Evolutionary conservation across 2,329 filamentous ascomycete genomes (phyloP).

Genomic region (Fusarium ambrosium): DNA sequence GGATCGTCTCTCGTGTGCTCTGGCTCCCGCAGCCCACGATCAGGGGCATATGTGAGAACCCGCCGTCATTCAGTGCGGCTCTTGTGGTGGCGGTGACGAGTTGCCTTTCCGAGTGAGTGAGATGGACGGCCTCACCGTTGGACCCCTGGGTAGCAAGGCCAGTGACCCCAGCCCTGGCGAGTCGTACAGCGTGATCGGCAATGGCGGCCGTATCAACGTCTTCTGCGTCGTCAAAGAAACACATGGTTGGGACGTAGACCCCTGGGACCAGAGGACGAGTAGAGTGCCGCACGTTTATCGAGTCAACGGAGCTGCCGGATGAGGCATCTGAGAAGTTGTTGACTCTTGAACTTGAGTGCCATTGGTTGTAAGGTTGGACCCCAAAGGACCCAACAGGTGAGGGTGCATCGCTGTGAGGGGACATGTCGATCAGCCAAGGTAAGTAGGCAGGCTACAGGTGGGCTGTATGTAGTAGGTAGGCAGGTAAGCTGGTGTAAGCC

Average conservation of each 20-base stretch:
- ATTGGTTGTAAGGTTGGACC: slow-evolving; percentile 47
- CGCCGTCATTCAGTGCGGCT: slow-evolving; percentile 73
- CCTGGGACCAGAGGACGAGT: slow-evolving; percentile 61
- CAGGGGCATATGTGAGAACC: slow-evolving; percentile 75
- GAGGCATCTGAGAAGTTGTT: slow-evolving; percentile 50
- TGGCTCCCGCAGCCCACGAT: slow-evolving; percentile 83
- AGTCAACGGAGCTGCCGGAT: slow-evolving; percentile 57
- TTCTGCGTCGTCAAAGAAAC: slow-evolving; percentile 78
- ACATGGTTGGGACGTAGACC: slow-evolving; percentile 80
- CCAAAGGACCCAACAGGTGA: slow-evolving; percentile 38
- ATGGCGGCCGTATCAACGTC: slow-evolving; percentile 75
- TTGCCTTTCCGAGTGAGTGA: slow-evolving; percentile 77
- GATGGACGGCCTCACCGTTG: slow-evolving; percentile 86
- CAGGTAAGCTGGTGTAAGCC: background rate
- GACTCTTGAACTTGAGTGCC: slow-evolving; percentile 38
- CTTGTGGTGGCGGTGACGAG: slow-evolving; percentile 78
- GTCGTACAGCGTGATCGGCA: slow-evolving; percentile 72
- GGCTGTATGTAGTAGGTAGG: background rate
- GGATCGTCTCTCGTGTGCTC: slow-evolving; percentile 79
- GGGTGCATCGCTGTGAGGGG: slow-evolving; percentile 42
- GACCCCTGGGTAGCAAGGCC: slow-evolving; percentile 84
- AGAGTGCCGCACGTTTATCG: slow-evolving; percentile 50
- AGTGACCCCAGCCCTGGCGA: slow-evolving; percentile 80
- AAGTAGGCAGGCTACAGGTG: background rate
- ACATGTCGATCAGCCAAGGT: slow-evolving; percentile 23